Evolutionary conservation across 352 stramenopile species (phyloP).

Genomic region (Thraustochytrium striatum): DNA sequence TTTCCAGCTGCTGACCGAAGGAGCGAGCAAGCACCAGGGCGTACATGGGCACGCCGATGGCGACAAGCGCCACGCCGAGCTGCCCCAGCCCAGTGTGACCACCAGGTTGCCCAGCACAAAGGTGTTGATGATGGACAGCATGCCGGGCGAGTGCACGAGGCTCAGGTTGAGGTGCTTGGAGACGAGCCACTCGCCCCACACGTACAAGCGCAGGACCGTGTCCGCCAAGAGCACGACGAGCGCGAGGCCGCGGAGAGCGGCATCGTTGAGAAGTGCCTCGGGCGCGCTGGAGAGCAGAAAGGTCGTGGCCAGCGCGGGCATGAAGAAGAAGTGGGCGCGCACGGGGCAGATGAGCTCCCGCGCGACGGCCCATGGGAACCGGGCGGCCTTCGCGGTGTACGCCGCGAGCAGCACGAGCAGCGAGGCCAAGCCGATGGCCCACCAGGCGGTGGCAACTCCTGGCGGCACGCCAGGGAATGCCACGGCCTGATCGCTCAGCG

Average conservation of each 20-base stretch:
- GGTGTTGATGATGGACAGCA: not conserved
- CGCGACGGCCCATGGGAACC: not conserved
- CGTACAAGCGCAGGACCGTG: not conserved
- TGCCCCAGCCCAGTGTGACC: not conserved
- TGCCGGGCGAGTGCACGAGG: not conserved
- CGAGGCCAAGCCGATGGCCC: not conserved
- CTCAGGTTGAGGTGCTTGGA: not conserved
- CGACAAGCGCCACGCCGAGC: not conserved
- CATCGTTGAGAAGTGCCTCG: not conserved
- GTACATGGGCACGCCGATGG: not conserved
- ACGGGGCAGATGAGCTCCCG: not conserved
- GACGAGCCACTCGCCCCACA: not conserved
- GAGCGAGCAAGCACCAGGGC: not conserved
- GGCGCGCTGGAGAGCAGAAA: not conserved
- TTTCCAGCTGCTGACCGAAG: not conserved
- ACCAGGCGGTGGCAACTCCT: too few species aligned
- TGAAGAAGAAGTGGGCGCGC: not conserved
- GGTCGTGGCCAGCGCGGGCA: not conserved
- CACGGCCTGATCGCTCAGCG: too few species aligned
- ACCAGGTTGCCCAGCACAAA: not conserved
- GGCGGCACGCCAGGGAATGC: too few species aligned
- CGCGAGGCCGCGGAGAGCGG: not conserved
- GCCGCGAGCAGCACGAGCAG: not conserved
- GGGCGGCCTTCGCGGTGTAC: not conserved
- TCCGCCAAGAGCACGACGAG: not conserved